Conservation (phyloP, 805 yeast species). For the Wickerhamomyces kurtzmanii region DNA sequence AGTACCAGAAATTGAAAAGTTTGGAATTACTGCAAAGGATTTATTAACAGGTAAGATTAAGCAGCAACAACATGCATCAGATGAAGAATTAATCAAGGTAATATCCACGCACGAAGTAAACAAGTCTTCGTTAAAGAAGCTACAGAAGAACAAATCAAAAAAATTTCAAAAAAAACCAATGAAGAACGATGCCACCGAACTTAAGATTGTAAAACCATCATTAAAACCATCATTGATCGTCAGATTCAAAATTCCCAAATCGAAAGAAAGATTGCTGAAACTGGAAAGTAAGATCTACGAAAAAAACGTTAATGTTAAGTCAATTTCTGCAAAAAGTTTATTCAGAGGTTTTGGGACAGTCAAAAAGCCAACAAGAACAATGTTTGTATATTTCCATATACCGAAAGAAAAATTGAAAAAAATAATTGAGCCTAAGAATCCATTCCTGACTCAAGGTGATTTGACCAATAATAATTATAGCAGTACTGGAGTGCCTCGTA, state of each 20-base stretch:
- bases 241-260: constrained; percentile 11
- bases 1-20: constrained; percentile 1
- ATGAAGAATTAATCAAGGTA: neutral
- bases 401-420: neutral
- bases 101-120: neutral
- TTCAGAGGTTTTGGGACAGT: constrained; percentile 3
- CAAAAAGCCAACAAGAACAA: neutral
- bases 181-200: neutral
- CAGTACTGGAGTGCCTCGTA: too few species aligned
- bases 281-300: constrained; percentile 15
- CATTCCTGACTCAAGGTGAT: constrained; percentile 1
- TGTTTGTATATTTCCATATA: constrained; percentile 1
- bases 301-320: constrained; percentile 4
- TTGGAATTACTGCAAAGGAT: constrained; percentile 9
- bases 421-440: neutral
- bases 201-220: neutral
- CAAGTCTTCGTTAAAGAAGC: neutral
- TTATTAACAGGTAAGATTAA: constrained; percentile 5
- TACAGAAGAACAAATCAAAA: neutral
- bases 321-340: constrained; percentile 12
- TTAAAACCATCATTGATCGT: constrained; percentile 3
- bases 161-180: too few species aligned
- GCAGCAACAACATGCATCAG: neutral
- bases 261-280: constrained; percentile 7
- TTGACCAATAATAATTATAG: too few species aligned